Conservation (phyloP, 345 rosid species). For the Conringia planisiliqua region DNA sequence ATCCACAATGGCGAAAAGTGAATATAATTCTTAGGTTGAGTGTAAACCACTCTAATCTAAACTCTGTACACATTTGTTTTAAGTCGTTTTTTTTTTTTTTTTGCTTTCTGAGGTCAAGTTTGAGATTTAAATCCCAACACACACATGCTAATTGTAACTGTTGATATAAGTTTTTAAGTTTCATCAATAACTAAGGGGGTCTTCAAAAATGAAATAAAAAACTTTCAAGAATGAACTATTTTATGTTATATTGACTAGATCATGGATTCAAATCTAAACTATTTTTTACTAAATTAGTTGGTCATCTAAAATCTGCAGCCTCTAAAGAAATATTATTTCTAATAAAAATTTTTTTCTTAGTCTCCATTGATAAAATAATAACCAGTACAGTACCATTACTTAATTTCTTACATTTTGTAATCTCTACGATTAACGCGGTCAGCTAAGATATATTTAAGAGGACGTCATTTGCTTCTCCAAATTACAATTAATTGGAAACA, state of each 20-base stretch:
- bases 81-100: no score
- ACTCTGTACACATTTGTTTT: background rate
- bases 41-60: background rate
- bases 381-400: background rate
- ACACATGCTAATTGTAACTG: background rate
- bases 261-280: background rate
- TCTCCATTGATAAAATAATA: background rate
- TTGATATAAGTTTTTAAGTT: background rate
- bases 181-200: background rate
- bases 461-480: conserved; percentile 5
- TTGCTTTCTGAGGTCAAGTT: background rate
- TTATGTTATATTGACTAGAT: background rate
- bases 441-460: background rate
- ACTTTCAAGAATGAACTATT: background rate
- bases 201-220: background rate
- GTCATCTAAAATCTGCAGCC: background rate
- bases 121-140: background rate
- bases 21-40: background rate
- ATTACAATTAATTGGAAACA: background rate
- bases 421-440: background rate
- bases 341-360: background rate
- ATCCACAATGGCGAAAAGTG: background rate
- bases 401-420: background rate
- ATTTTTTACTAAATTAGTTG: background rate
- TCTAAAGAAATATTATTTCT: background rate